Base-by-base conservation (phyloP, 169 alveolate genomes). In the Eimeria necatrix region DNA sequence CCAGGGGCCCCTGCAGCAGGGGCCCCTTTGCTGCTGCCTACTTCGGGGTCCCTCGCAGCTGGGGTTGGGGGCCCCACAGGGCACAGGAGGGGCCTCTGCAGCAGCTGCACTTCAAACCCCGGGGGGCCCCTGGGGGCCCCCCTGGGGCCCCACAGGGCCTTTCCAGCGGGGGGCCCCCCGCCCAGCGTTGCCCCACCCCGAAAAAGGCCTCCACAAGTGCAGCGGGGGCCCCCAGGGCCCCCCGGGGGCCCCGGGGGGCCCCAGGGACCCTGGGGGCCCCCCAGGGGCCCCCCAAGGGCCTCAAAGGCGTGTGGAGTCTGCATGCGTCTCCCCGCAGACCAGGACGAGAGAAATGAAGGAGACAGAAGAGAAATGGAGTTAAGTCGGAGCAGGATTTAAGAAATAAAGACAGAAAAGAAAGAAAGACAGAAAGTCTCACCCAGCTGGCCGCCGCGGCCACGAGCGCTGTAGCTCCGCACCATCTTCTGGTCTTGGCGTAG, bases 401-500 rank as follows among this genome's bases (percentile, higher is more conserved):
- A 16, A 61, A 8, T 20, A 16, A 61, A 61, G 74, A 61, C 9
- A 20, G 32, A 61, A 1, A 32, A 61, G 74, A 61, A 18, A 61
- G 9, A 16, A 61, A 16, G 74, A 16, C 7, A 61, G 74, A 26
- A 49, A 20, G 32, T 16, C 87, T 76, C 61, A 76, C 87, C 87
- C 56, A 76, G 87, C 61, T 76, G 87, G 61, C 87, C 87, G 61
- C 61, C 87, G 61, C 87, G 87, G 61, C 87, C 87, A 4, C 87
- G 14, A 60, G 26, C 24, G 59, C 14, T 48, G 61, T 41, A 76
- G 24, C 87, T 76, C 32, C 87, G 87, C 87, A 46, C 87, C 87
- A 76, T 76, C 87, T 76, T 49, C 87, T 6, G 12, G 7, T 7
- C 61, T 10, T 14, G 1, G 0, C 4, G 46, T 61, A 61, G 74